Conservation (phyloP, 805 yeast species). For the Kodamaea fukazawae region DNA sequence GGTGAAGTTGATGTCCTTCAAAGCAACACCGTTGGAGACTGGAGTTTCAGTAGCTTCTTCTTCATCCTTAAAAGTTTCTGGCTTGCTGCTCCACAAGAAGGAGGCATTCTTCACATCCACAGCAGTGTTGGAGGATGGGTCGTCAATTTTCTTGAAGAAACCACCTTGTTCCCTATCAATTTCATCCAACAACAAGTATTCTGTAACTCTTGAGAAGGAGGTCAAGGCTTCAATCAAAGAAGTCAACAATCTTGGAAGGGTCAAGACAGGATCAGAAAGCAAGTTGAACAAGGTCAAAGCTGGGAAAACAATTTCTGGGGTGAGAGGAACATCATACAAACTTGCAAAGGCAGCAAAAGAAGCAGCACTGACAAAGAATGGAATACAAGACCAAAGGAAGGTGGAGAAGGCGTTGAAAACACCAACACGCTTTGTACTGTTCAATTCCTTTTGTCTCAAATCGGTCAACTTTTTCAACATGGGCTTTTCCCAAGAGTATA, state of each 20-base stretch:
- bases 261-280: constrained; percentile 33
- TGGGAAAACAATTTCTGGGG: constrained; percentile 41
- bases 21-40: constrained; percentile 22
- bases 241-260: constrained; percentile 31
- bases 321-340: constrained; percentile 23
- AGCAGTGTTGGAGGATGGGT: constrained; percentile 21
- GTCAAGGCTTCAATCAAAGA: constrained; percentile 30
- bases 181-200: constrained; percentile 34
- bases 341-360: constrained; percentile 28
- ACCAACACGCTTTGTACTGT: constrained; percentile 28
- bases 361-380: constrained; percentile 35
- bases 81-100: constrained; percentile 29
- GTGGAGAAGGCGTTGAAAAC: constrained; percentile 29
- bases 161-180: constrained; percentile 23
- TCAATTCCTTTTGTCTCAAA: constrained; percentile 35
- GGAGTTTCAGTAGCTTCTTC: constrained; percentile 16
- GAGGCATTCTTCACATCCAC: constrained; percentile 28
- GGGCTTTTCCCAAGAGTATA: constrained; percentile 43
- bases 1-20: constrained; percentile 28
- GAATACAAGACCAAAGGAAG: constrained; percentile 39
- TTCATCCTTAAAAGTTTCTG: constrained; percentile 15
- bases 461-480: constrained; percentile 32
- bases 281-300: constrained; percentile 37
- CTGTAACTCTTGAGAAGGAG: constrained; percentile 32
- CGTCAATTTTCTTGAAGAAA: constrained; percentile 15